Percentiles rank a stretch among this genome's conserved stretches.
phyloP scores from a whole-genome alignment of 2,329 filamentous ascomycete genomes.

The Pestalotiopsis sp. region DNA sequence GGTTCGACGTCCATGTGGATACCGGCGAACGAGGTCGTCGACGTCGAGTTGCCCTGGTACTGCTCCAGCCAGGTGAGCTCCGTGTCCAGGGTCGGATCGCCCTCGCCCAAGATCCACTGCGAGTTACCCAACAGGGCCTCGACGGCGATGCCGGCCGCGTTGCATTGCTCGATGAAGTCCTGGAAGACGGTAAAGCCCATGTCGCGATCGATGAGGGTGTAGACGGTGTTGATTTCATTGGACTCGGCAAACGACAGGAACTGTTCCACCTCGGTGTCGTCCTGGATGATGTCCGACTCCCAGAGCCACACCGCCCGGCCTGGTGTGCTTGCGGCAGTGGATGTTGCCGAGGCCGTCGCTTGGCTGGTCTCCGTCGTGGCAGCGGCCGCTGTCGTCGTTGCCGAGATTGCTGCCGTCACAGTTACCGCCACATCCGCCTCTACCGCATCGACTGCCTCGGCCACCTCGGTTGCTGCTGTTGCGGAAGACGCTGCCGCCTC shows the following conservation, averaged over 20 bases:
- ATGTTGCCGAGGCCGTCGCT: neutral
- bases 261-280: slow-evolving; percentile 4
- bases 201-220: slow-evolving; percentile 7
- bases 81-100: slow-evolving; percentile 4
- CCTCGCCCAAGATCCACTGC: slow-evolving; percentile 8
- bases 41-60: neutral
- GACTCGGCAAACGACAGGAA: slow-evolving; percentile 12
- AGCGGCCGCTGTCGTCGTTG: neutral
- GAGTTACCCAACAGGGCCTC: slow-evolving; percentile 10
- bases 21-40: neutral
- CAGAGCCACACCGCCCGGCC: slow-evolving; percentile 11
- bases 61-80: slow-evolving; percentile 12
- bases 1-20: slow-evolving; percentile 12
- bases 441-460: neutral
- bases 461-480: neutral
- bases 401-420: neutral
- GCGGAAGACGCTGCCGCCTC: neutral
- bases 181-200: slow-evolving; percentile 8
- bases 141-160: slow-evolving; percentile 8
- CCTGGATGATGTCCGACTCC: slow-evolving; percentile 9
- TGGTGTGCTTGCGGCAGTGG: neutral
- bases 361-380: neutral
- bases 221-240: slow-evolving; percentile 6
- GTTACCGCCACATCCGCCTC: neutral
- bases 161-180: slow-evolving; percentile 9